These are phyloP conservation scores for Amylocystis lapponica DNA, from an alignment of 768 basidiomycete genomes.

Conservation along the genomic window DNA sequence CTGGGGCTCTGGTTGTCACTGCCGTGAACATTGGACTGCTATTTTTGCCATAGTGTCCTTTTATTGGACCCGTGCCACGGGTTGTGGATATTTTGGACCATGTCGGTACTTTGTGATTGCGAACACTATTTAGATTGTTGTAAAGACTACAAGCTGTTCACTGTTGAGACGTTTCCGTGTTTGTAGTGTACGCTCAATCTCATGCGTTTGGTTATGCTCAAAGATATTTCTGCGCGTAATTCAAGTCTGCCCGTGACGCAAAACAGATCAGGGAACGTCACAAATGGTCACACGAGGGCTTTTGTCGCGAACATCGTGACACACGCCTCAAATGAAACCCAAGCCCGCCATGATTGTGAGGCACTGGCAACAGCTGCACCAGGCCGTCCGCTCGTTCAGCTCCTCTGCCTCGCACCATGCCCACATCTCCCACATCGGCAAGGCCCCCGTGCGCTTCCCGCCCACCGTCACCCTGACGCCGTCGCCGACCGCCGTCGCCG, in stretches of 20 bases:
- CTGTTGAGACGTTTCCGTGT: too few species aligned
- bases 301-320: not conserved
- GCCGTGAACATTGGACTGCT: not conserved
- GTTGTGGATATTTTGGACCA: too few species aligned
- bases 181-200: too few species aligned
- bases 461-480: conserved; percentile 37
- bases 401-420: conserved; percentile 34
- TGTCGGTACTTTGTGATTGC: too few species aligned
- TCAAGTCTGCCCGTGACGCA: too few species aligned
- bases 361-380: conserved; percentile 5
- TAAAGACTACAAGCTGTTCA: too few species aligned
- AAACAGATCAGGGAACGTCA: too few species aligned
- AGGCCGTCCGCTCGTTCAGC: conserved; percentile 37
- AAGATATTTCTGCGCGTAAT: too few species aligned
- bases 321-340: too few species aligned
- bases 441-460: conserved; percentile 46
- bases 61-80: too few species aligned
- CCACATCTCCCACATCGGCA: conserved; percentile 42
- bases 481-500: conserved; percentile 34
- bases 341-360: conserved; percentile 3
- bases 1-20: conserved; percentile 8
- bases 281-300: not conserved
- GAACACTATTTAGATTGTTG: too few species aligned
- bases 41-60: not conserved
- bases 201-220: too few species aligned